These are phyloP conservation scores for Fusarium udum DNA, from an alignment of 2,329 filamentous ascomycete genomes.

Conservation along the genomic window DNA sequence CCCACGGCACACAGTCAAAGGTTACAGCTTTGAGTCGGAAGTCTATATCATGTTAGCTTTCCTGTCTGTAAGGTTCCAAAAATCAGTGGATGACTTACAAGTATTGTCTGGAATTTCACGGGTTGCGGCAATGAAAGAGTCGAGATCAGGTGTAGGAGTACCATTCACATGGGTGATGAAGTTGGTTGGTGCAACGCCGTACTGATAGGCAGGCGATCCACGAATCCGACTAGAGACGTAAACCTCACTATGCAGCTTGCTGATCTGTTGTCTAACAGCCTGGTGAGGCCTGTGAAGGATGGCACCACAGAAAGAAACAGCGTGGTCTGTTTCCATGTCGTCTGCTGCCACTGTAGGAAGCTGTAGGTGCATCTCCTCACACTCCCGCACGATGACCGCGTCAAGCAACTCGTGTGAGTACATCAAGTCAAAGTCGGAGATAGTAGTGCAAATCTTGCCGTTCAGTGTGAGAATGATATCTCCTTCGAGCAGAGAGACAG, in stretches of 20 bases:
- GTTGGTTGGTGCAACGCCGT: conserved; percentile 93
- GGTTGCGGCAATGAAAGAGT: conserved; percentile 82
- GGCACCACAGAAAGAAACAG: conserved; percentile 94
- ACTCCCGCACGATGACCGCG: conserved; percentile 86
- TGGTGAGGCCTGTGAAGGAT: conserved; percentile 94
- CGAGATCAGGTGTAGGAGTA: conserved; percentile 81
- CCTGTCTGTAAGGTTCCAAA: neutral
- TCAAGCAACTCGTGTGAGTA: conserved; percentile 87
- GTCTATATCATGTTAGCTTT: conserved; percentile 60
- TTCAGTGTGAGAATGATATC: conserved; percentile 94
- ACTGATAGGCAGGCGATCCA: conserved; percentile 86
- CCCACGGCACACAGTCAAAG: conserved; percentile 98
- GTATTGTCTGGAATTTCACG: conserved; percentile 94
- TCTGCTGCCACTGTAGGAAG: conserved; percentile 88
- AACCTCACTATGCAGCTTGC: conserved; percentile 93
- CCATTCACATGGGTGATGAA: conserved; percentile 98
- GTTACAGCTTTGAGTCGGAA: conserved; percentile 98
- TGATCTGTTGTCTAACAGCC: conserved; percentile 96
- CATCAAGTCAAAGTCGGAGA: conserved; percentile 95
- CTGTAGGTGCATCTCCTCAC: conserved; percentile 78
- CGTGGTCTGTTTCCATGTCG: conserved; percentile 90
- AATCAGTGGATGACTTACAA: conserved; percentile 63
- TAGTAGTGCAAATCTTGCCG: conserved; percentile 89
- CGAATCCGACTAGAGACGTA: conserved; percentile 90
- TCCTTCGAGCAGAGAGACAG: conserved; percentile 78